Percentiles rank a stretch among this genome's conserved stretches.
Conservation (phyloP, 352 stramenopile species). For the Globisporangium acanthophoron region DNA sequence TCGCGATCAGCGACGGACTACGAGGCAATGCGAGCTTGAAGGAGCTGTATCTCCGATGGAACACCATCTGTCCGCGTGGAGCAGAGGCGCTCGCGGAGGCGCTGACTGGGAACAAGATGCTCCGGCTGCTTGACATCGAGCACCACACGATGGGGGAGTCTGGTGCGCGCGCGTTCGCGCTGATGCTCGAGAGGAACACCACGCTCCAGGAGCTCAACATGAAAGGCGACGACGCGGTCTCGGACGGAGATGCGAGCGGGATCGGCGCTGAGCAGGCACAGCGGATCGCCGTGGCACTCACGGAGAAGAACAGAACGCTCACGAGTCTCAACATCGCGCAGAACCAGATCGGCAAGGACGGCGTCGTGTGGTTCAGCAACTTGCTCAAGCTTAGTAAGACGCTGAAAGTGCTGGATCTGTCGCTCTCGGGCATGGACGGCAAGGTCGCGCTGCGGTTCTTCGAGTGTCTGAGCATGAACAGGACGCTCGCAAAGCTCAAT, state of each 20-base stretch:
- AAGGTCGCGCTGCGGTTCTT: slow-evolving; percentile 62
- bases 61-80: slow-evolving; percentile 44
- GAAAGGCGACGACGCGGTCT: slow-evolving; percentile 50
- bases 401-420: slow-evolving; percentile 59
- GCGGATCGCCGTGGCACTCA: slow-evolving; percentile 36
- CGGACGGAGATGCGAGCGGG: slow-evolving; percentile 32
- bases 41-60: slow-evolving; percentile 74
- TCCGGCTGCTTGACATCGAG: slow-evolving; percentile 64
- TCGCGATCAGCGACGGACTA: slow-evolving; percentile 50
- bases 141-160: slow-evolving; percentile 60
- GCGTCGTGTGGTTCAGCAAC: slow-evolving; percentile 43
- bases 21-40: slow-evolving; percentile 45
- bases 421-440: slow-evolving; percentile 45
- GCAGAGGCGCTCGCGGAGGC: slow-evolving; percentile 52
- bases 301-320: slow-evolving; percentile 43
- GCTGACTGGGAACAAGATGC: slow-evolving; percentile 47
- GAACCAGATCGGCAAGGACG: slow-evolving; percentile 57
- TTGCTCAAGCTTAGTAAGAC: slow-evolving; percentile 44
- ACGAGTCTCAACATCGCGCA: slow-evolving; percentile 46
- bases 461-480: slow-evolving; percentile 59
- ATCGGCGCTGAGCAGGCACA: slow-evolving; percentile 47
- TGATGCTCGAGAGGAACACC: slow-evolving; percentile 54
- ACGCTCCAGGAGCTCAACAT: slow-evolving; percentile 56
- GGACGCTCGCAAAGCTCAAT: slow-evolving; percentile 36
- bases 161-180: slow-evolving; percentile 51